Evolutionary conservation across 2,329 filamentous ascomycete species (phyloP).

Genomic region (Calonectria fujianensis): DNA sequence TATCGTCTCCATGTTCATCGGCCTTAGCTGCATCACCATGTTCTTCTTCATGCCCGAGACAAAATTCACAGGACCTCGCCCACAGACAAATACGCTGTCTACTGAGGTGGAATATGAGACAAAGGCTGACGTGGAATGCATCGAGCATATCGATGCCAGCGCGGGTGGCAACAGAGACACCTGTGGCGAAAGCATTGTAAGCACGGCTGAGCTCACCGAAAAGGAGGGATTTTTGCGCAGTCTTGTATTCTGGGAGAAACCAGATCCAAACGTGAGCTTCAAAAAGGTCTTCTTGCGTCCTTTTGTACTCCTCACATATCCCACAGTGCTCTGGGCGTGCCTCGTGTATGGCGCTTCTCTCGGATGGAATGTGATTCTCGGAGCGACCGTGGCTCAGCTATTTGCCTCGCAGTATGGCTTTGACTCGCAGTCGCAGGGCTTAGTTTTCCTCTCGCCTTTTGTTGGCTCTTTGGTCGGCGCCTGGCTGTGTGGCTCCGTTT

Average conservation of each 20-base stretch:
- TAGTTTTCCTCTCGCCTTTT: slow-evolving; percentile 38
- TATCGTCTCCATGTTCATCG: slow-evolving; percentile 34
- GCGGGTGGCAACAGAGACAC: not conserved
- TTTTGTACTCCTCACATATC: slow-evolving; percentile 33
- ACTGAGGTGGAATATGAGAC: not conserved
- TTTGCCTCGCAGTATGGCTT: slow-evolving; percentile 38
- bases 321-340: slow-evolving; percentile 38
- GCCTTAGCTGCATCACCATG: slow-evolving; percentile 35
- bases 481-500: slow-evolving; percentile 34
- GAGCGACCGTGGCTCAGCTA: slow-evolving; percentile 35
- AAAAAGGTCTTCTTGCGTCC: slow-evolving; percentile 31
- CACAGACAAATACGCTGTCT: not conserved
- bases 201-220: not conserved
- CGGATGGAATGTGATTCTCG: slow-evolving; percentile 42
- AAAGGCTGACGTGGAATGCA: slow-evolving; percentile 8
- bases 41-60: slow-evolving; percentile 40
- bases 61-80: slow-evolving; percentile 28
- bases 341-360: slow-evolving; percentile 35
- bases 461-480: slow-evolving; percentile 27
- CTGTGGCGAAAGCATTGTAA: slow-evolving; percentile 9
- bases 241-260: slow-evolving; percentile 32
- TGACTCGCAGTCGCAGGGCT: slow-evolving; percentile 34
- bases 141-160: not conserved
- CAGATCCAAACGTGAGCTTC: slow-evolving; percentile 29
- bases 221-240: slow-evolving; percentile 15